Evolutionary conservation across 2,329 filamentous ascomycete genomes (phyloP).

Genomic region (Parastagonospora nodorum): DNA sequence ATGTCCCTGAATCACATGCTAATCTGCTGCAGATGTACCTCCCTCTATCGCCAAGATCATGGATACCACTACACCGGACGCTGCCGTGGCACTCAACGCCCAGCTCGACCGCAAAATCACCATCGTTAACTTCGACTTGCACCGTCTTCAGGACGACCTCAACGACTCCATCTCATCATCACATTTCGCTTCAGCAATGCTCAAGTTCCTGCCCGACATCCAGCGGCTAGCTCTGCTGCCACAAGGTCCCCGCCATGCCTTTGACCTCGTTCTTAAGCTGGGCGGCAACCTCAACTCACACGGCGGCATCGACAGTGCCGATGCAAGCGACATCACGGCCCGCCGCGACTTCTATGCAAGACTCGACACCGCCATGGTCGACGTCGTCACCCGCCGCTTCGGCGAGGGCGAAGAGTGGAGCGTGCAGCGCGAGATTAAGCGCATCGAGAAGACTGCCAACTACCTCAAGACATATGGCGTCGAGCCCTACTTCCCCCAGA

Average conservation of each 20-base stretch:
- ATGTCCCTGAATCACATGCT: conserved; percentile 5
- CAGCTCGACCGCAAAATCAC: conserved; percentile 64
- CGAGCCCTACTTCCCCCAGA: conserved; percentile 59
- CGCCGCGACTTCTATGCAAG: conserved; percentile 56
- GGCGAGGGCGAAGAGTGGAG: conserved; percentile 59
- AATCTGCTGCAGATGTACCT: conserved; percentile 53
- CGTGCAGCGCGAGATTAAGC: conserved; percentile 58
- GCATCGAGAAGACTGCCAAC: conserved; percentile 60
- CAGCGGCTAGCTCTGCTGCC: conserved; percentile 55
- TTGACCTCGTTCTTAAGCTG: conserved; percentile 60
- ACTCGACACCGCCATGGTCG: conserved; percentile 58
- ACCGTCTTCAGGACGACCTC: conserved; percentile 60
- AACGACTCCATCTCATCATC: conserved; percentile 59
- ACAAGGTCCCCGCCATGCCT: conserved; percentile 55
- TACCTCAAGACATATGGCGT: conserved; percentile 59
- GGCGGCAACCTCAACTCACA: conserved; percentile 62
- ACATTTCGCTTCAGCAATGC: conserved; percentile 60
- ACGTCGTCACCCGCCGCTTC: conserved; percentile 57
- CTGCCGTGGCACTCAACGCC: conserved; percentile 58
- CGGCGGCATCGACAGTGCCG: conserved; percentile 56
- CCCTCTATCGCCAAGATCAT: conserved; percentile 58
- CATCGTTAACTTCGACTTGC: conserved; percentile 62
- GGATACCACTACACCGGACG: conserved; percentile 56
- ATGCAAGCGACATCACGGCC: conserved; percentile 54
- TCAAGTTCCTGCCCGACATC: conserved; percentile 61